Base-by-base conservation (phyloP, 2,329 filamentous ascomycete species). In the Metarhizium robertsii region DNA sequence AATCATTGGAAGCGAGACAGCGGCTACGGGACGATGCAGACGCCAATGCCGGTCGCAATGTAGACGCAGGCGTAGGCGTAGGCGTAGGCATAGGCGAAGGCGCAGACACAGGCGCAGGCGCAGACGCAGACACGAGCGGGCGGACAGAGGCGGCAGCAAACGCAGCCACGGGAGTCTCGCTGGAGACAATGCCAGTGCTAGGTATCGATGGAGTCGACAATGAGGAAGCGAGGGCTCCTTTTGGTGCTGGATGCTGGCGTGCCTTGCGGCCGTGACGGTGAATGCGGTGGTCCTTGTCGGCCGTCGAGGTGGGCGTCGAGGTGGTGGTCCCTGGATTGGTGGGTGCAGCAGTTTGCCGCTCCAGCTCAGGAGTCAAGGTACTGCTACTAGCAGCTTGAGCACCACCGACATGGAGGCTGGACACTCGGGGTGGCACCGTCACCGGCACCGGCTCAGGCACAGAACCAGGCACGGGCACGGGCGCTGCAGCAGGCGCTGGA, bases 1-100 rank as follows among this genome's bases (percentile, higher is more conserved):
- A 65, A 58, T 58, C 64, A 65, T 63, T 52, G 61, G 55, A 56
- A 58, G 55, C 53, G 46, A 53, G 53, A 53, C 38, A 48, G 42
- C 25, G 51, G 42, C 51, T 42, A 46, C 38, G 53, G 56, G 34
- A 51, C 4, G 50, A 47, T 48, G 53, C 50, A 50, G 49, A 38
- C 43, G 45, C 42, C 48, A 46, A 50, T 18, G 46, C 40, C 16
- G 14, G 54, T 20, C 34, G 38, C 18, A 52, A 30, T 13, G 32
- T 25, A 40, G 29, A 55, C 43, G 49, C 52, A 42, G 55, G 42
- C 32, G 30, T 48, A 52, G 38, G 30, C 38, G 29, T n/a, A 34
- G 32, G 32, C 32, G 32, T 34, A 34, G 32, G 32, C 32, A 7
- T 11, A 11, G 32, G 32, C 6, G 32, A 7, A 30, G 14, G 43